Evolutionary conservation across 805 yeast genomes (phyloP).

Genomic region (Ogataea methylovora): DNA sequence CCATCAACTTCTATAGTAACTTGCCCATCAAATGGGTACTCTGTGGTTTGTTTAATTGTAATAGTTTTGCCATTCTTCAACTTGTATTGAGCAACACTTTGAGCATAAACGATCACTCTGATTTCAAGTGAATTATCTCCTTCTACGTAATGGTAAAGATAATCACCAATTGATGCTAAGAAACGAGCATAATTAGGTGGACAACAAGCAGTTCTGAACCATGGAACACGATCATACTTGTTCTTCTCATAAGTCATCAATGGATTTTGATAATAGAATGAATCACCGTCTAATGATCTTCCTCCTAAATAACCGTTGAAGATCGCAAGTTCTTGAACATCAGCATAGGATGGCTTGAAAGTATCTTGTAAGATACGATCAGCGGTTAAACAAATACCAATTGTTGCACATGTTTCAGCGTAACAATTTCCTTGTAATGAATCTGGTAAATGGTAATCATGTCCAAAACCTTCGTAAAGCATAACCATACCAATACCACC

Average conservation of each 20-base stretch:
- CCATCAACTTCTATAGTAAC: no score
- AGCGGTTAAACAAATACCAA: constrained; percentile 14
- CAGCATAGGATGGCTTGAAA: constrained; percentile 10
- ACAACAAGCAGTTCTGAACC: constrained; percentile 19
- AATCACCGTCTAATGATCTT: constrained; percentile 15
- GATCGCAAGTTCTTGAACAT: constrained; percentile 16
- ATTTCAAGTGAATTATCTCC: no score
- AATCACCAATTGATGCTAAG: no score
- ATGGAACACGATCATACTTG: constrained; percentile 13
- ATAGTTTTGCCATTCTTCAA: no score
- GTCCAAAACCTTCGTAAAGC: constrained; percentile 22
- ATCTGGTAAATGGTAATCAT: no score
- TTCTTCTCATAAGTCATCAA: constrained; percentile 8
- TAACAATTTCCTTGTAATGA: constrained; percentile 18
- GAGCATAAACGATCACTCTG: no score
- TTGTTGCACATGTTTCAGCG: constrained; percentile 21
- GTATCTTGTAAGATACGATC: constrained; percentile 10
- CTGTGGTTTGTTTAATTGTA: no score
- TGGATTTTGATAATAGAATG: constrained; percentile 18
- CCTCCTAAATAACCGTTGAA: constrained; percentile 19
- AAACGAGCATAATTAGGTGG: no score
- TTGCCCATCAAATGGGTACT: no score
- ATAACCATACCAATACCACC: constrained; percentile 20
- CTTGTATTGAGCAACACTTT: no score
- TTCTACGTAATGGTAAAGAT: no score